Percentiles rank a stretch among this genome's conserved stretches.
Conservation (phyloP, 1,139 yeast genomes). For the Suhomyces atakaporum region DNA sequence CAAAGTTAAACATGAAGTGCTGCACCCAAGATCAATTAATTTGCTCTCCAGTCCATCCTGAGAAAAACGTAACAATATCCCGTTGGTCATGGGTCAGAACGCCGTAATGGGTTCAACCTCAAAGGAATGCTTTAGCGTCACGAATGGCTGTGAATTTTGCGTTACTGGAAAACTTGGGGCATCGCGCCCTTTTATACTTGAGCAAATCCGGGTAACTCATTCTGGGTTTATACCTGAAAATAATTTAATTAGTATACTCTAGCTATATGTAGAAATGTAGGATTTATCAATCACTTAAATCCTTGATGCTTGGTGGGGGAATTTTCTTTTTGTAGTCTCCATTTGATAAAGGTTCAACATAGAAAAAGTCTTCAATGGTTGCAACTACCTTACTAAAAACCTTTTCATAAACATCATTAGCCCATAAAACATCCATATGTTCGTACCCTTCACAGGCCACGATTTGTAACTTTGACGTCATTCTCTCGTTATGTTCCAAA, state of each 20-base stretch:
- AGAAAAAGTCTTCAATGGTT: conserved; percentile 4
- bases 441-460: conserved; percentile 32
- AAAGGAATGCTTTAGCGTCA: conserved; percentile 66
- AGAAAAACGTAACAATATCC: conserved; percentile 51
- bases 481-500: conserved; percentile 27
- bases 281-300: too few species aligned
- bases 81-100: conserved; percentile 78
- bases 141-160: conserved; percentile 71
- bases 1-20: conserved; percentile 59
- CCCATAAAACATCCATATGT: conserved; percentile 43
- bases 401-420: conserved; percentile 29
- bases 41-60: conserved; percentile 66
- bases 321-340: not conserved
- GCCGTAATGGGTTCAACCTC: conserved; percentile 77
- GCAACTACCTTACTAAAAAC: conserved; percentile 23
- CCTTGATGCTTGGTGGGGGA: too few species aligned
- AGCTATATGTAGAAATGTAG: too few species aligned
- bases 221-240: too few species aligned
- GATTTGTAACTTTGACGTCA: conserved; percentile 25
- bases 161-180: conserved; percentile 38
- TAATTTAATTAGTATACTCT: too few species aligned
- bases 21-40: conserved; percentile 80
- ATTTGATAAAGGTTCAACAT: not conserved
- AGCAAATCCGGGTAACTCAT: conserved; percentile 15
- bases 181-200: conserved; percentile 11